Conservation (phyloP, 2,329 filamentous ascomycete genomes). For the Didymella keratinophila region DNA sequence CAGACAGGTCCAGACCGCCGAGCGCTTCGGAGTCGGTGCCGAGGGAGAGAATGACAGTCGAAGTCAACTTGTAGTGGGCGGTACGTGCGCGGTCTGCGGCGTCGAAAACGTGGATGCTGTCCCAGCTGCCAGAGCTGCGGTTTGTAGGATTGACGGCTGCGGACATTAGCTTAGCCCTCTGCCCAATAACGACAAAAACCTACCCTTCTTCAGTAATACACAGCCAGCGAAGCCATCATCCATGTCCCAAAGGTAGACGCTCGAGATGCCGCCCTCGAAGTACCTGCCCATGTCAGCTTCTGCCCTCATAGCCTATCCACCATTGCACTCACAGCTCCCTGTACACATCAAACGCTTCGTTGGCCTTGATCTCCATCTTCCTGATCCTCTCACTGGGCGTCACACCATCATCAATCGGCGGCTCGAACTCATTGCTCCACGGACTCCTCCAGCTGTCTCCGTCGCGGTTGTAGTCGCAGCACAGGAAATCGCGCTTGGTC, state of each 20-base stretch:
- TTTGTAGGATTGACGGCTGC: slow-evolving; percentile 71
- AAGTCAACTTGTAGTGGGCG: slow-evolving; percentile 97
- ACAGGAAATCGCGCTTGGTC: slow-evolving; percentile 91
- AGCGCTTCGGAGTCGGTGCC: slow-evolving; percentile 72
- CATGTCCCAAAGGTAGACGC: slow-evolving; percentile 97
- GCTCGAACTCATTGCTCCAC: slow-evolving; percentile 99
- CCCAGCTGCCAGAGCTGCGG: slow-evolving; percentile 84
- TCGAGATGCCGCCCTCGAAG: slow-evolving; percentile 94
- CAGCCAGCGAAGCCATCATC: slow-evolving; percentile 98
- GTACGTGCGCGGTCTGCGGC: slow-evolving; percentile 89
- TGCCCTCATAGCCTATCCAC: neutral
- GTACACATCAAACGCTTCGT: slow-evolving; percentile 97
- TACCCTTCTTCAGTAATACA: slow-evolving; percentile 93
- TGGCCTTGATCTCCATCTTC: slow-evolving; percentile 92
- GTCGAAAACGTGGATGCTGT: slow-evolving; percentile 98
- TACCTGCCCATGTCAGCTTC: slow-evolving; percentile 61
- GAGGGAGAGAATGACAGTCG: slow-evolving; percentile 91
- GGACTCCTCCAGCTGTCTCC: slow-evolving; percentile 96
- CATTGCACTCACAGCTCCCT: slow-evolving; percentile 72
- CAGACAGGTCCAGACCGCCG: slow-evolving; percentile 88
- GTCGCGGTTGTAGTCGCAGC: slow-evolving; percentile 99
- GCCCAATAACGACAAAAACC: slow-evolving; percentile 35
- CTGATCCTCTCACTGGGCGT: slow-evolving; percentile 89
- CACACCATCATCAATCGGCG: slow-evolving; percentile 82
- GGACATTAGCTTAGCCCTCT: slow-evolving; percentile 24